These are phyloP conservation scores for Jacaranda copaia DNA, from an alignment of 257 asterid species.

Conservation along the genomic window DNA sequence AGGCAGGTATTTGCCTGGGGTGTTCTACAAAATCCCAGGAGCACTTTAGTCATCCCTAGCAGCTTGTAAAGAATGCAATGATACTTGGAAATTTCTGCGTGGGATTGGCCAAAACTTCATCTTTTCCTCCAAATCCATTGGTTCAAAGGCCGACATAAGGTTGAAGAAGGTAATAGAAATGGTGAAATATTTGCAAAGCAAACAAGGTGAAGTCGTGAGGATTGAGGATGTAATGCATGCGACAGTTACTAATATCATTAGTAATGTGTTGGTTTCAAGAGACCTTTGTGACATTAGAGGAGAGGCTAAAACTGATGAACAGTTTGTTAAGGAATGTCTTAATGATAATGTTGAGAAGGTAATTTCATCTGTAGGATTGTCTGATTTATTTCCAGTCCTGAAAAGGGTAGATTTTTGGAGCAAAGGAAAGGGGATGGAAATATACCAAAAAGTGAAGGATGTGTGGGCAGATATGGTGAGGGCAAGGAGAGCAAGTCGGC, in stretches of 20 bases:
- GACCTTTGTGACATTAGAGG: not conserved
- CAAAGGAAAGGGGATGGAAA: not conserved
- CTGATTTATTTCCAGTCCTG: slow-evolving; percentile 10
- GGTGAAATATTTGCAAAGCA: not conserved
- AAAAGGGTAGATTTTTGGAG: not conserved
- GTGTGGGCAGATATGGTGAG: slow-evolving; percentile 18
- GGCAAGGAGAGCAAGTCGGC: slow-evolving; percentile 15
- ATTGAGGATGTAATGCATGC: not conserved
- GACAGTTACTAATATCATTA: not conserved
- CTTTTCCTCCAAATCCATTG: not conserved
- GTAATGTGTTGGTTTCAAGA: not conserved
- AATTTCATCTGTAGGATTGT: not conserved
- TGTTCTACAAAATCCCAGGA: not conserved
- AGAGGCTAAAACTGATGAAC: not conserved
- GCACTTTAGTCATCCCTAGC: not conserved
- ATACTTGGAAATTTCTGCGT: slow-evolving; percentile 2
- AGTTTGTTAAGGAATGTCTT: not conserved
- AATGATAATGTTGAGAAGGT: not conserved
- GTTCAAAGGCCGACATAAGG: not conserved
- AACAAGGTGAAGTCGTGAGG: not conserved
- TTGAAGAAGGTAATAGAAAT: not conserved
- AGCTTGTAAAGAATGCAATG: slow-evolving; percentile 14
- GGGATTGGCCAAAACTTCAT: not conserved
- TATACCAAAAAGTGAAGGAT: not conserved
- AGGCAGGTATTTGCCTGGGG: slow-evolving; percentile 5